Conservation (phyloP, 1,284 basidiomycete species). For the Ceratobasidium sp. region DNA sequence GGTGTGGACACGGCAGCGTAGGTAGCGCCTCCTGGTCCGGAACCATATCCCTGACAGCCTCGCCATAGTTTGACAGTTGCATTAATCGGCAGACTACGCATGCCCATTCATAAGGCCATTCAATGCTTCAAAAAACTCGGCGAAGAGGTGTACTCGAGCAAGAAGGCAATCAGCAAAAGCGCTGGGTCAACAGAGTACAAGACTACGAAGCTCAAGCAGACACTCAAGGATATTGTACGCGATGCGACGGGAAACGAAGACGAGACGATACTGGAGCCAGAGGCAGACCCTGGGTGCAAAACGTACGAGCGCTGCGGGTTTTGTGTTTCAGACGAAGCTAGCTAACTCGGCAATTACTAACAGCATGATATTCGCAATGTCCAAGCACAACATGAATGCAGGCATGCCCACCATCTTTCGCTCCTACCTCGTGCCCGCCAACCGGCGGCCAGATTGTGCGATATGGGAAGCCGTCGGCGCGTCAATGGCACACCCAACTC, state of each 20-base stretch:
- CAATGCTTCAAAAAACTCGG: neutral
- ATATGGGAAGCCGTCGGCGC: constrained; percentile 19
- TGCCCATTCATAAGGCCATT: neutral
- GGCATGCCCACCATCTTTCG: constrained; percentile 3
- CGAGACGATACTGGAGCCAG: neutral
- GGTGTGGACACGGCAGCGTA: constrained; percentile 6
- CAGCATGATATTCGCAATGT: constrained; percentile 23
- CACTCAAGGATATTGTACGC: constrained; percentile 1
- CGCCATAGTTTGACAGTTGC: neutral
- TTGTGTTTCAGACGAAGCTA: neutral
- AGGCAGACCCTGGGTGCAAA: neutral
- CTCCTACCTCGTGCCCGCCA: neutral
- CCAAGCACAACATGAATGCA: too few relatives aligned
- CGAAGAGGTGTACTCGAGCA: too few relatives aligned
- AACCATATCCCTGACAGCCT: neutral
- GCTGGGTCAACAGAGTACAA: too few relatives aligned
- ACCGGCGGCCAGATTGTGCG: neutral
- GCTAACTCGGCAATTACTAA: neutral
- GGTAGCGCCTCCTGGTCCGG: neutral
- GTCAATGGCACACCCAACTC: constrained; percentile 1
- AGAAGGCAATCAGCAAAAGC: too few relatives aligned
- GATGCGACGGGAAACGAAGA: neutral
- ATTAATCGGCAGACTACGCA: neutral
- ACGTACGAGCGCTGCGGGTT: neutral
- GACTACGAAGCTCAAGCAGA: too few relatives aligned